Conservation (phyloP, 2,329 filamentous ascomycete species). For the Sordariomycetes sp. region DNA sequence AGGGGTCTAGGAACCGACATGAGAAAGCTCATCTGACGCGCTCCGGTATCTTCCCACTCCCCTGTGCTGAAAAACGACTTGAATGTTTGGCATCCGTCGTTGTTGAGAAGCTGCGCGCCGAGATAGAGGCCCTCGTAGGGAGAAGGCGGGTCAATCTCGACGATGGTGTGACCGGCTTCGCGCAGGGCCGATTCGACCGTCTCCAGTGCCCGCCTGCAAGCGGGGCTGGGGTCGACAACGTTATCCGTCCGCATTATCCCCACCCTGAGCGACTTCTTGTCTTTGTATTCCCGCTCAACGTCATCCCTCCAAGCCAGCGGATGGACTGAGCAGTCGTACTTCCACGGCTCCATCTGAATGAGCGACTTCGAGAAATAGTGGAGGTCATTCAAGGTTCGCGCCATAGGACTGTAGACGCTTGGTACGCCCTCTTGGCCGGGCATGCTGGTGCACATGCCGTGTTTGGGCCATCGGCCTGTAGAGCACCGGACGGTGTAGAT, state of each 20-base stretch:
- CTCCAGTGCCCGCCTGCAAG: slow-evolving; percentile 64
- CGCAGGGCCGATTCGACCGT: slow-evolving; percentile 56
- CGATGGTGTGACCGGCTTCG: slow-evolving; percentile 62
- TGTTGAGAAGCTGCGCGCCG: slow-evolving; percentile 68
- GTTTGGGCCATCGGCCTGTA: slow-evolving; percentile 81
- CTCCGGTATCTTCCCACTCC: slow-evolving; percentile 70
- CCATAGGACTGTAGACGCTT: slow-evolving; percentile 86
- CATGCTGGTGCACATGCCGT: slow-evolving; percentile 77
- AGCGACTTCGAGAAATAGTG: slow-evolving; percentile 71
- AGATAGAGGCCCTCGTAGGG: slow-evolving; percentile 66
- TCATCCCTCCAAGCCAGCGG: slow-evolving; percentile 67
- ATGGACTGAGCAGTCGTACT: slow-evolving; percentile 75
- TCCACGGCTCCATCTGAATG: slow-evolving; percentile 76
- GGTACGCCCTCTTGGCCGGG: slow-evolving; percentile 82
- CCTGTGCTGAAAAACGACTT: slow-evolving; percentile 62
- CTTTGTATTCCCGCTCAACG: slow-evolving; percentile 41
- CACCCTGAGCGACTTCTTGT: slow-evolving; percentile 52
- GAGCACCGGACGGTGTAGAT: slow-evolving; percentile 81
- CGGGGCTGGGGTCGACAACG: slow-evolving; percentile 77
- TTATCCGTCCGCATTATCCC: slow-evolving; percentile 69
- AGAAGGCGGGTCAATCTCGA: slow-evolving; percentile 47
- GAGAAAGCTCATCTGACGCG: slow-evolving; percentile 59
- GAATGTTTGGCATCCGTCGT: slow-evolving; percentile 73
- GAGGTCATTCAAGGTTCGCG: slow-evolving; percentile 70
- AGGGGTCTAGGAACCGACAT: slow-evolving; percentile 60